Base-by-base conservation (phyloP, 2,329 filamentous ascomycete species). In the Herpotrichia juniperi region DNA sequence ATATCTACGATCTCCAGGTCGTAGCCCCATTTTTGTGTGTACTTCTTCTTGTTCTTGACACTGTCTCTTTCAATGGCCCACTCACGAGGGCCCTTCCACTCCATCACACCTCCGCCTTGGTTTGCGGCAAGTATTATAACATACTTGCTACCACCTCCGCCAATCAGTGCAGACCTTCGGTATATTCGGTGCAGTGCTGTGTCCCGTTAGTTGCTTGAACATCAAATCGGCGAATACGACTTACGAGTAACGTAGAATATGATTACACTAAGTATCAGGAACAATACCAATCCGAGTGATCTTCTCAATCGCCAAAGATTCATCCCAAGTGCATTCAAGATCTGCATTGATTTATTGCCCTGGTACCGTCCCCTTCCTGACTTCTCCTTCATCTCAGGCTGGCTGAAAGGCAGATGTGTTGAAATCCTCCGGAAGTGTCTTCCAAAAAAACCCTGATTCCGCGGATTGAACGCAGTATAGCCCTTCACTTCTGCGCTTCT, bases 1-100 rank as follows among this genome's bases (percentile, higher is more conserved):
- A 99, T 96, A 74, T 99, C 96, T 61, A 96, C 91, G 69, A 97
- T 89, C 73, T 99, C 94, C 52, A 99, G 79, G 56, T 97, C 89
- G 73, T 99, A 97, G 12, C 94, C 94, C 93, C 94, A 97, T 71
- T 83, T 83, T 28, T 85, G 82, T 2, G 87, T 88, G 69, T 99
- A 99, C 67, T 88, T 89, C 71, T 89, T 88, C 81, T 99, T 99
- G 78, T 99, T 99, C 72, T 88, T 87, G 48, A 97, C 86, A 69
- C 93, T 97, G 78, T 97, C 93, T 72, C 94, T 84, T 77, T 99
- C 94, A 66, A 97, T 96, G 1, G 94, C 94, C 94, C 94, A 99
- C 77, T 99, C 94, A 55, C 93, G 85, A 17, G 93, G 90, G 0
- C 93, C 93, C 75, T 99, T 99, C 93, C 92, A 97, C 69, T 97